Conservation (phyloP, 2,329 filamentous ascomycete species). For the Hypoxylon sp. region DNA sequence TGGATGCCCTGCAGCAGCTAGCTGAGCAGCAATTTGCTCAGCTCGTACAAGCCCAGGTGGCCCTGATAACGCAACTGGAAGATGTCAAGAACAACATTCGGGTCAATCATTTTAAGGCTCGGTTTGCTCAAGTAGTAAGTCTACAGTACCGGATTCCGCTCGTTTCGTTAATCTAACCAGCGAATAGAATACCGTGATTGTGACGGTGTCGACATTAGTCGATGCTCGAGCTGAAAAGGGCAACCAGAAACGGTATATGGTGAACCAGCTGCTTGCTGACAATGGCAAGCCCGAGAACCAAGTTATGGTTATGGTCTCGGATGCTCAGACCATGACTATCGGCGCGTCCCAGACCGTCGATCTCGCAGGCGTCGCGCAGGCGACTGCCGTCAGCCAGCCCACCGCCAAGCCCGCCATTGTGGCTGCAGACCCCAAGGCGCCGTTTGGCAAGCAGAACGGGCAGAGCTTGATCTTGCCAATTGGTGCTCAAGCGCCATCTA, state of each 20-base stretch:
- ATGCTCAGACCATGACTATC: slow-evolving; percentile 57
- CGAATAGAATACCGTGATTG: slow-evolving; percentile 57
- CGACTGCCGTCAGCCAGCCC: slow-evolving; percentile 42
- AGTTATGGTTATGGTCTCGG: slow-evolving; percentile 59
- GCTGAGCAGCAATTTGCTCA: slow-evolving; percentile 58
- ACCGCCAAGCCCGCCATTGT: slow-evolving; percentile 44
- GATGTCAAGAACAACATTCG: slow-evolving; percentile 62
- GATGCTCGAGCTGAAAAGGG: slow-evolving; percentile 53
- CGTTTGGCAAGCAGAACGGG: slow-evolving; percentile 54
- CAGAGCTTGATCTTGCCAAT: slow-evolving; percentile 57
- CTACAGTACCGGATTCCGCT: background rate
- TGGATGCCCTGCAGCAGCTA: slow-evolving; percentile 55
- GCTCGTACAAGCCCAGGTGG: slow-evolving; percentile 57
- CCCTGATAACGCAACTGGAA: slow-evolving; percentile 57
- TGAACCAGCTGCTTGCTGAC: slow-evolving; percentile 59
- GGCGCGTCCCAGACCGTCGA: slow-evolving; percentile 45
- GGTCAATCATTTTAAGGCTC: slow-evolving; percentile 58
- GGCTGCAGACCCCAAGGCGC: slow-evolving; percentile 52
- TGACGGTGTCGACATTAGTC: slow-evolving; percentile 57
- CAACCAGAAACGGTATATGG: slow-evolving; percentile 56
- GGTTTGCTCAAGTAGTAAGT: slow-evolving; percentile 57
- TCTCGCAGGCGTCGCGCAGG: slow-evolving; percentile 45
- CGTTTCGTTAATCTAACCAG: slow-evolving; percentile 5
- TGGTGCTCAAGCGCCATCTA: slow-evolving; percentile 48
- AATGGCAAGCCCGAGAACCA: slow-evolving; percentile 55